phyloP scores from a whole-genome alignment of 2,329 filamentous ascomycete genomes.

The Trichophyton simii region DNA sequence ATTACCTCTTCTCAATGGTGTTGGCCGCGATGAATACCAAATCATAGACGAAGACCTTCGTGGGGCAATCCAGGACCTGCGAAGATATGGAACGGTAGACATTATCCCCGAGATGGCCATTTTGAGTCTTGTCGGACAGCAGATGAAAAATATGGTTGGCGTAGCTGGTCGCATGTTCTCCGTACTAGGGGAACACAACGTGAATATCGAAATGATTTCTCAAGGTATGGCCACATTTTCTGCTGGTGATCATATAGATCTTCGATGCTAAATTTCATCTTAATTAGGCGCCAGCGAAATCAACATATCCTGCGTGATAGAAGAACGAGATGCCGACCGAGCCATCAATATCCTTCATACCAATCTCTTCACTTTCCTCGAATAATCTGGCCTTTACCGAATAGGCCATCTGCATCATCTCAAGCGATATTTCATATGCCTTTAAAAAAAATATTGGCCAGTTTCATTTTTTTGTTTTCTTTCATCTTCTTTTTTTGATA shows the following conservation, averaged over 20 bases:
- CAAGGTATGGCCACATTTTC: constrained; percentile 53
- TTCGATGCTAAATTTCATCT: neutral
- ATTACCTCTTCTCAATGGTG: constrained; percentile 40
- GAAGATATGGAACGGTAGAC: constrained; percentile 77
- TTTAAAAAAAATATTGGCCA: neutral
- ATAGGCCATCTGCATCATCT: neutral
- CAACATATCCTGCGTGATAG: constrained; percentile 97
- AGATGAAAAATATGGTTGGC: constrained; percentile 96
- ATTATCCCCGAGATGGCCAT: constrained; percentile 90
- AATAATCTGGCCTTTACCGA: constrained; percentile 33
- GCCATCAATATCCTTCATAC: constrained; percentile 96
- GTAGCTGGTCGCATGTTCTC: constrained; percentile 92
- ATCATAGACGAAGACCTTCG: constrained; percentile 53
- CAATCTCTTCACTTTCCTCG: constrained; percentile 89
- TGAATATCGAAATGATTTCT: constrained; percentile 99
- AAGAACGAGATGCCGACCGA: constrained; percentile 76
- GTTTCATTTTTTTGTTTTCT: neutral
- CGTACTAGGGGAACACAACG: constrained; percentile 78
- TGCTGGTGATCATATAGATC: neutral
- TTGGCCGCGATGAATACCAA: constrained; percentile 36
- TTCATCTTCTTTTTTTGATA: constrained; percentile 1
- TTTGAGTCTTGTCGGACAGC: constrained; percentile 80
- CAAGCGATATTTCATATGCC: neutral
- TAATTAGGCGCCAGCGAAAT: constrained; percentile 82
- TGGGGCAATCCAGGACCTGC: constrained; percentile 56